Conservation (phyloP, 495 filamentous ascomycete genomes). For the Xylaria curta region DNA sequence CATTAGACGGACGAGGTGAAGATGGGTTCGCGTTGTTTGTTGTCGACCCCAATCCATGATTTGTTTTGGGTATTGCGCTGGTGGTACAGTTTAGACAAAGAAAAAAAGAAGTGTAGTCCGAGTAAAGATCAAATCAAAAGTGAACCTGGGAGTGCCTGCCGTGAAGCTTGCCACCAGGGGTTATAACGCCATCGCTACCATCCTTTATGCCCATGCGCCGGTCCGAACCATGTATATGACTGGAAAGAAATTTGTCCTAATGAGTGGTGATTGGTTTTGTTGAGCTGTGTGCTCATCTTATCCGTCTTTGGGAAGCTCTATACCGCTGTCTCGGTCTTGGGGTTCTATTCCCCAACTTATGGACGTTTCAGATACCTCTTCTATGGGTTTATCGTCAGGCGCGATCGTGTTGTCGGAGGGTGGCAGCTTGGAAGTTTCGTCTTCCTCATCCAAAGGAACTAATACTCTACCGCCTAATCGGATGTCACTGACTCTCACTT, state of each 20-base stretch:
- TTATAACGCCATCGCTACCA: slow-evolving; percentile 29
- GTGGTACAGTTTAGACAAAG: slow-evolving; percentile 32
- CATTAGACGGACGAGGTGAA: slow-evolving; percentile 33
- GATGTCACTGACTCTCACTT: slow-evolving; percentile 77
- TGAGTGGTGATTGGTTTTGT: slow-evolving; percentile 26
- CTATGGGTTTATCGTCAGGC: slow-evolving; percentile 19
- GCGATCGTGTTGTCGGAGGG: slow-evolving; percentile 37
- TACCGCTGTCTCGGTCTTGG: slow-evolving; percentile 62
- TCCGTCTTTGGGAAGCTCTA: slow-evolving; percentile 51
- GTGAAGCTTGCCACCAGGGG: slow-evolving; percentile 15
- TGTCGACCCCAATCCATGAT: slow-evolving; percentile 22
- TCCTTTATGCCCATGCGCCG: slow-evolving; percentile 35
- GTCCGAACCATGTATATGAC: slow-evolving; percentile 34
- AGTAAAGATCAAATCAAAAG: slow-evolving; percentile 26
- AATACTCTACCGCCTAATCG: slow-evolving; percentile 83
- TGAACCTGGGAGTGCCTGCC: not conserved
- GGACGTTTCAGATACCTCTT: slow-evolving; percentile 24
- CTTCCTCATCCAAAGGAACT: slow-evolving; percentile 65
- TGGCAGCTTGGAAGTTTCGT: slow-evolving; percentile 38
- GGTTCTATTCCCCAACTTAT: slow-evolving; percentile 43
- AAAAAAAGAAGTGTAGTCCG: slow-evolving; percentile 28
- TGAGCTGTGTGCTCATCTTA: slow-evolving; percentile 10
- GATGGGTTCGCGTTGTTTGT: slow-evolving; percentile 34
- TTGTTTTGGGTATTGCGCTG: slow-evolving; percentile 32
- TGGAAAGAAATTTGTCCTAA: slow-evolving; percentile 28